Conservation (phyloP, 495 filamentous ascomycete genomes). For the Podospora conica region DNA sequence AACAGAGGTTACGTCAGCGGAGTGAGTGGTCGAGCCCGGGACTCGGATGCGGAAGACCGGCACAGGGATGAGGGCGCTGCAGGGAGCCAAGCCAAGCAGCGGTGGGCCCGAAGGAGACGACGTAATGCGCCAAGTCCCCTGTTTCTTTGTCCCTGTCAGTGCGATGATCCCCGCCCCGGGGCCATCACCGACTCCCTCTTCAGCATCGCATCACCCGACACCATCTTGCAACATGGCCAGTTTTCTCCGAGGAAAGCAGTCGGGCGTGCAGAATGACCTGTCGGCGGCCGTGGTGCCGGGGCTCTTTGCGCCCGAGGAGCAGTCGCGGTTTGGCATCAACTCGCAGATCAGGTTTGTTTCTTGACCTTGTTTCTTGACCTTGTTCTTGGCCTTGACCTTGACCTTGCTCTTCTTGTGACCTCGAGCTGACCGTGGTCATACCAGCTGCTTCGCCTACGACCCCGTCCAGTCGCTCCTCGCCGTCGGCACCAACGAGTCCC, state of each 20-base stretch:
- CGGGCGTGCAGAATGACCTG: slow-evolving; percentile 84
- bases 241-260: slow-evolving; percentile 86
- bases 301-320: slow-evolving; percentile 75
- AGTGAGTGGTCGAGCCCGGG: background rate
- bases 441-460: slow-evolving; percentile 74
- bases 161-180: background rate
- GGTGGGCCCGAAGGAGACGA: background rate
- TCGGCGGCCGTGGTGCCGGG: slow-evolving; percentile 70
- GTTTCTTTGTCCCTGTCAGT: background rate
- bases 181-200: too few relatives aligned
- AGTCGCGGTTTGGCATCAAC: slow-evolving; percentile 78
- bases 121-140: background rate
- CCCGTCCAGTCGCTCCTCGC: slow-evolving; percentile 89
- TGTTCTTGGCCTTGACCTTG: slow-evolving; percentile 3
- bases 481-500: slow-evolving; percentile 79
- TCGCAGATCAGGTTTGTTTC: slow-evolving; percentile 64
- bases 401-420: too few relatives aligned
- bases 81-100: background rate
- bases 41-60: background rate
- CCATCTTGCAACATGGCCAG: slow-evolving; percentile 57
- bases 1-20: background rate
- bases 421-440: slow-evolving; percentile 4
- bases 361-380: background rate
- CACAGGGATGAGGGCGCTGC: background rate
- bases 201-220: slow-evolving; percentile 1